phyloP scores from a whole-genome alignment of 495 filamentous ascomycete genomes.

The Stereocaulon alpinum region DNA sequence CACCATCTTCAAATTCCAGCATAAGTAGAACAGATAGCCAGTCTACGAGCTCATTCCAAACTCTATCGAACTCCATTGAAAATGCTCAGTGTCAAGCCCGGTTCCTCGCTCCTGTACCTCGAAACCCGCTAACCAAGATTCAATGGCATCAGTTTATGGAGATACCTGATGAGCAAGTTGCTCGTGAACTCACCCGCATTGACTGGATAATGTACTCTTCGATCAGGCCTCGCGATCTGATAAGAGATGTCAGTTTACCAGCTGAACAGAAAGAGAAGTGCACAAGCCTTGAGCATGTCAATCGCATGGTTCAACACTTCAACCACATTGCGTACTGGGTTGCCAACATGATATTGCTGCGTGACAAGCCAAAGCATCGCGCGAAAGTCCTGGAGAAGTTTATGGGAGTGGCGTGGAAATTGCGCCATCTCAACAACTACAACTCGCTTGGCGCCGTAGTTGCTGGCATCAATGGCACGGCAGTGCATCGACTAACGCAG shows the following conservation, averaged over 20 bases:
- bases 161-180: conserved; percentile 67
- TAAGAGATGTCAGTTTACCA: conserved; percentile 76
- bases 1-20: conserved; percentile 34
- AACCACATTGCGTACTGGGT: conserved; percentile 92
- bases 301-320: conserved; percentile 90
- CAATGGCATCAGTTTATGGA: conserved; percentile 81
- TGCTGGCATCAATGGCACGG: conserved; percentile 81
- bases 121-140: conserved; percentile 56
- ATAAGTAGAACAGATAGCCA: conserved; percentile 35
- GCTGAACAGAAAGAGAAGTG: conserved; percentile 56
- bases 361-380: conserved; percentile 93
- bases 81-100: conserved; percentile 64
- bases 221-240: conserved; percentile 89
- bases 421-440: conserved; percentile 92
- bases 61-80: conserved; percentile 53
- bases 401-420: conserved; percentile 71
- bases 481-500: conserved; percentile 74
- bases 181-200: conserved; percentile 83
- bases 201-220: conserved; percentile 96
- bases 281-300: conserved; percentile 73
- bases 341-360: conserved; percentile 79
- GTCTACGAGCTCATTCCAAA: conserved; percentile 36
- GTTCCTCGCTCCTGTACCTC: conserved; percentile 49
- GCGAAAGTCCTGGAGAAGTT: conserved; percentile 86
- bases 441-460: conserved; percentile 88